phyloP scores from a whole-genome alignment of 2,329 filamentous ascomycete genomes.

The Trichophyton benhamiae region DNA sequence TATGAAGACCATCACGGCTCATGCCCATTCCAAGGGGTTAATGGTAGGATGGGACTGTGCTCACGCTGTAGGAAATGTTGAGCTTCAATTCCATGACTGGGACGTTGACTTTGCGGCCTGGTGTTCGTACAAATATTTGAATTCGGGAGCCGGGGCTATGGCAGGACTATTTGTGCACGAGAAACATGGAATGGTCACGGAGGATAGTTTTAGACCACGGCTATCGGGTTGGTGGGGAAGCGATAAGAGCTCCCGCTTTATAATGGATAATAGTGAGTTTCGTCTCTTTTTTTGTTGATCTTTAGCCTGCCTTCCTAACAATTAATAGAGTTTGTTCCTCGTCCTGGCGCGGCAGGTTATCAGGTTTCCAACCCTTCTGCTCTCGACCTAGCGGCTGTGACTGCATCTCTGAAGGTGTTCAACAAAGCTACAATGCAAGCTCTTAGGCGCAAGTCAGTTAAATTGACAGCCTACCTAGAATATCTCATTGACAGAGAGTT shows the following conservation, averaged over 20 bases:
- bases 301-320: neutral
- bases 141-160: conserved; percentile 70
- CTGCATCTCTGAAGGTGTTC: conserved; percentile 63
- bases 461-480: conserved; percentile 66
- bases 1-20: conserved; percentile 62
- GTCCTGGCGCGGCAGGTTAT: conserved; percentile 65
- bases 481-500: conserved; percentile 34
- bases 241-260: conserved; percentile 62
- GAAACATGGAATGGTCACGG: conserved; percentile 46
- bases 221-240: conserved; percentile 80
- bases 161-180: conserved; percentile 72
- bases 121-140: conserved; percentile 94
- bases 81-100: conserved; percentile 72
- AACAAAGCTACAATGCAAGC: conserved; percentile 55
- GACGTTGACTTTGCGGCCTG: conserved; percentile 82
- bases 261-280: conserved; percentile 57
- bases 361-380: conserved; percentile 77
- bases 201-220: conserved; percentile 48
- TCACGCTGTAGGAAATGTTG: conserved; percentile 74
- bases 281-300: conserved; percentile 1
- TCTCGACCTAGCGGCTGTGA: conserved; percentile 63
- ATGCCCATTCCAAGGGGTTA: conserved; percentile 60
- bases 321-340: conserved; percentile 52
- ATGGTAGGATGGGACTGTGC: conserved; percentile 79
- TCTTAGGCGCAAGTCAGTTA: conserved; percentile 58